Conservation (phyloP, 441 rosid species). For the Pelargonium fulgidum region DNA sequence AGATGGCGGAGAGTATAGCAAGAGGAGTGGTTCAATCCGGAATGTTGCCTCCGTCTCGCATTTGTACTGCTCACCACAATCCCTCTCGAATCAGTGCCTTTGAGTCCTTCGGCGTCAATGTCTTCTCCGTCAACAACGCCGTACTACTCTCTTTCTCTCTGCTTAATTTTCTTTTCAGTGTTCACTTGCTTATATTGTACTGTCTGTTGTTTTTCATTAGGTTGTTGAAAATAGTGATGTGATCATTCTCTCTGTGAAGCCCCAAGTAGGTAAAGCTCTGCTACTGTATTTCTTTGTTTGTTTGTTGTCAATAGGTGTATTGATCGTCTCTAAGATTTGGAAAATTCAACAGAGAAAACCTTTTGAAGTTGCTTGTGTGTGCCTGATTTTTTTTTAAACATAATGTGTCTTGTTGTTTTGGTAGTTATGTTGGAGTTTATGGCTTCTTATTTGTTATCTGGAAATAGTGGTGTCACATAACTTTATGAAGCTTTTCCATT, state of each 20-base stretch:
- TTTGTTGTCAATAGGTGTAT: not conserved
- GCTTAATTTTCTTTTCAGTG: not conserved
- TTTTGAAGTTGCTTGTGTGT: not conserved
- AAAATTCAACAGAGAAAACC: not conserved
- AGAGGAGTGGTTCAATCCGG: constrained; percentile 73
- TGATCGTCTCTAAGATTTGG: not conserved
- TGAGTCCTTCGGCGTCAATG: constrained; percentile 58
- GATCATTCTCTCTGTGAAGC: constrained; percentile 77
- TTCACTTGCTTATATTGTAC: not conserved
- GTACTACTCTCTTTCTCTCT: constrained; percentile 29
- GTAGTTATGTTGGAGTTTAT: not conserved
- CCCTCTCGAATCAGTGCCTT: constrained; percentile 52
- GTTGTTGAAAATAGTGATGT: constrained; percentile 74
- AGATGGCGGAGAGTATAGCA: constrained; percentile 91
- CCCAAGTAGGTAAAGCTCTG: constrained; percentile 63
- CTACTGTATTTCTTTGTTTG: not conserved
- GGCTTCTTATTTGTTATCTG: too few relatives aligned
- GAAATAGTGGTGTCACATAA: not conserved
- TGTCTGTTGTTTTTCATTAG: constrained; percentile 27
- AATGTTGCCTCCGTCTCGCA: constrained; percentile 57
- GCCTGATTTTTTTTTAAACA: too few relatives aligned
- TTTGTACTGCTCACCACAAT: constrained; percentile 56
- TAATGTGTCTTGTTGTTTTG: not conserved
- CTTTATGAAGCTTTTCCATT: not conserved
- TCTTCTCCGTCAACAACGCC: constrained; percentile 43